Evolutionary conservation across 345 rosid species (phyloP).

Genomic region (Barbarea vulgaris): DNA sequence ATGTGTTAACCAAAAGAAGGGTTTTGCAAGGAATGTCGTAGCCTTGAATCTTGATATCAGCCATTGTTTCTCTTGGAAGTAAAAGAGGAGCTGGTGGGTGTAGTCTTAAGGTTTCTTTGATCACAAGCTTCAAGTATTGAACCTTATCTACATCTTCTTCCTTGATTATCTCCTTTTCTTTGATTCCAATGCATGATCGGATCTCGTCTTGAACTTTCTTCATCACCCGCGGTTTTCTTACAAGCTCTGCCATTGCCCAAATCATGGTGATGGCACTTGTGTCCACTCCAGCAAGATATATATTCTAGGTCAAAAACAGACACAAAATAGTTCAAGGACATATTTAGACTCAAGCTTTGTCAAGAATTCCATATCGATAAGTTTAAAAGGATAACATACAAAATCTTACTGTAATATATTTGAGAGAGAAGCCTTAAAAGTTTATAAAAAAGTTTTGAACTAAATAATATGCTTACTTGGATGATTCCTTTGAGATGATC

Average conservation of each 20-base stretch:
- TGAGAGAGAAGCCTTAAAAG: not conserved
- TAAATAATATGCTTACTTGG: not conserved
- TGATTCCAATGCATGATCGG: slow-evolving; percentile 16
- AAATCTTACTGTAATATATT: not conserved
- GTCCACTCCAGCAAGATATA: slow-evolving; percentile 16
- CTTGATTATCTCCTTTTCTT: slow-evolving; percentile 13
- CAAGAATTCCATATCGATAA: not conserved
- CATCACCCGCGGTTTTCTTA: slow-evolving; percentile 41
- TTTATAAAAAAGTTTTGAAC: not conserved
- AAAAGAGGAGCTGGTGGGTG: slow-evolving; percentile 40
- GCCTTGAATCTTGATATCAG: slow-evolving; percentile 35
- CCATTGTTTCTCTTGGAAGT: slow-evolving; percentile 43
- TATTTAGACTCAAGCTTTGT: not conserved
- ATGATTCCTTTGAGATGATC: slow-evolving; percentile 32
- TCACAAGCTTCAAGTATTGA: slow-evolving; percentile 34
- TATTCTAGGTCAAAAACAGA: not conserved
- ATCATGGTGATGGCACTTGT: slow-evolving; percentile 21
- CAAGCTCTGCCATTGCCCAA: slow-evolving; percentile 44
- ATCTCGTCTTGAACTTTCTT: slow-evolving; percentile 44
- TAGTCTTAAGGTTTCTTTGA: slow-evolving; percentile 42
- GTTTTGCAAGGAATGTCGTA: slow-evolving; percentile 48
- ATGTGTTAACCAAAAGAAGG: slow-evolving; percentile 42
- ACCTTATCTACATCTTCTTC: slow-evolving; percentile 37
- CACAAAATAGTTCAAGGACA: not conserved
- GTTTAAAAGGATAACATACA: not conserved